A percentile compares a stretch with the other conserved stretches of the same genome.
phyloP scores from a whole-genome alignment of 306 rosid genomes.

The Fagus sylvatica region DNA sequence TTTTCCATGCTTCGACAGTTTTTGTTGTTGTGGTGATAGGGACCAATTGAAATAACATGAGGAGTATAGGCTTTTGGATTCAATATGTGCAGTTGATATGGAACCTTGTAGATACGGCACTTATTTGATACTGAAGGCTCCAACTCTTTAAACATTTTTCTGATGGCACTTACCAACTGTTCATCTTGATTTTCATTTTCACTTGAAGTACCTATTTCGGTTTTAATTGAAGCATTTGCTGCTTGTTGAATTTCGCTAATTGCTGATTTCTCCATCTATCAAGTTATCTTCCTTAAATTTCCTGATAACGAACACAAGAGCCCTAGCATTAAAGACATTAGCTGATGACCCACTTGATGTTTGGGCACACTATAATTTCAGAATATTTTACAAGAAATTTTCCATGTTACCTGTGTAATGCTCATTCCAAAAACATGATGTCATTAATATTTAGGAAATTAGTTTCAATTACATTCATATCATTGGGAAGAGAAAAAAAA shows the following conservation, averaged over 20 bases:
- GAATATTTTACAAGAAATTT: too few relatives aligned
- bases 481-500: too few relatives aligned
- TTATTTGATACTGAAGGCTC: background rate
- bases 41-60: constrained; percentile 39
- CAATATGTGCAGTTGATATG: constrained; percentile 25
- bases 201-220: background rate
- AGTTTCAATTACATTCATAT: too few relatives aligned
- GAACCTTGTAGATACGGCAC: constrained; percentile 35
- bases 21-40: constrained; percentile 15
- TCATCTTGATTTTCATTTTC: background rate
- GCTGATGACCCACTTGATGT: too few relatives aligned
- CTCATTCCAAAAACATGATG: too few relatives aligned
- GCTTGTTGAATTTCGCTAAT: background rate
- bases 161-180: background rate
- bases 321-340: background rate
- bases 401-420: too few relatives aligned
- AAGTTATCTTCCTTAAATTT: background rate
- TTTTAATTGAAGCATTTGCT: background rate
- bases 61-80: constrained; percentile 39
- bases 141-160: background rate
- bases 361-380: too few relatives aligned
- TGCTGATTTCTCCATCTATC: background rate
- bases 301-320: background rate
- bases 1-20: constrained; percentile 26
- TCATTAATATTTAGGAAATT: too few relatives aligned